Evolutionary conservation across 1,284 basidiomycete genomes (phyloP).

Genomic region (Apiotrichum domesticum): DNA sequence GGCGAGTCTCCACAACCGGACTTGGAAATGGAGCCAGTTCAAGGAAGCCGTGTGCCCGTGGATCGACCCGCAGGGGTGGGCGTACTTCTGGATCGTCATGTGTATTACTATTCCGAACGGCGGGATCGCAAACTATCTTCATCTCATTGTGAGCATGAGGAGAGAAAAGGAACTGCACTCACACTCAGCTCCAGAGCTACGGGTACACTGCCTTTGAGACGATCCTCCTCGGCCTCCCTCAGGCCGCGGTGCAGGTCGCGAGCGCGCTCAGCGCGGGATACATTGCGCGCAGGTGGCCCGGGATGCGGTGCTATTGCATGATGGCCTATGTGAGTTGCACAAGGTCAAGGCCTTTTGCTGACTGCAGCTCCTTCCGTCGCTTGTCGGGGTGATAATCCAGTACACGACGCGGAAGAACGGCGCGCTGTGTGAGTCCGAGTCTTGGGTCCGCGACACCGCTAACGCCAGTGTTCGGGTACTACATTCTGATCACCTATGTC

Average conservation of each 20-base stretch:
- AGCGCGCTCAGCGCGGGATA: slow-evolving; percentile 28
- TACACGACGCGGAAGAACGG: slow-evolving; percentile 18
- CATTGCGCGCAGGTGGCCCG: slow-evolving; percentile 24
- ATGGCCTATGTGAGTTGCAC: slow-evolving; percentile 10
- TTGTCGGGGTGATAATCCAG: slow-evolving; percentile 24
- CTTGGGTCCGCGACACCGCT: not conserved
- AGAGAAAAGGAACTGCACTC: not conserved
- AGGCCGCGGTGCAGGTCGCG: slow-evolving; percentile 28
- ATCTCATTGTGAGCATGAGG: slow-evolving; percentile 15
- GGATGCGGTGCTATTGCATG: slow-evolving; percentile 21
- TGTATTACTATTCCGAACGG: slow-evolving; percentile 27
- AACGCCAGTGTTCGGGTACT: slow-evolving; percentile 29
- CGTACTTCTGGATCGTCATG: slow-evolving; percentile 12
- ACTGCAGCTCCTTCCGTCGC: slow-evolving; percentile 21
- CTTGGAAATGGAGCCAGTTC: slow-evolving; percentile 38
- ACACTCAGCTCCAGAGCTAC: slow-evolving; percentile 28
- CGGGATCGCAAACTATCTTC: slow-evolving; percentile 20
- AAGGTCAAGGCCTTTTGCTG: not conserved
- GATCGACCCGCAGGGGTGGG: slow-evolving; percentile 30
- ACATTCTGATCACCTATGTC: slow-evolving; percentile 34
- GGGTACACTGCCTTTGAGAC: slow-evolving; percentile 33
- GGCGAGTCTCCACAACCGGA: slow-evolving; percentile 25
- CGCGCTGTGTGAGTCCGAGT: slow-evolving; percentile 22
- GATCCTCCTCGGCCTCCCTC: slow-evolving; percentile 32
- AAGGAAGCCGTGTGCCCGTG: slow-evolving; percentile 31